Base-by-base conservation (phyloP, 1,284 basidiomycete species). In the Ceratobasidium papillatum region DNA sequence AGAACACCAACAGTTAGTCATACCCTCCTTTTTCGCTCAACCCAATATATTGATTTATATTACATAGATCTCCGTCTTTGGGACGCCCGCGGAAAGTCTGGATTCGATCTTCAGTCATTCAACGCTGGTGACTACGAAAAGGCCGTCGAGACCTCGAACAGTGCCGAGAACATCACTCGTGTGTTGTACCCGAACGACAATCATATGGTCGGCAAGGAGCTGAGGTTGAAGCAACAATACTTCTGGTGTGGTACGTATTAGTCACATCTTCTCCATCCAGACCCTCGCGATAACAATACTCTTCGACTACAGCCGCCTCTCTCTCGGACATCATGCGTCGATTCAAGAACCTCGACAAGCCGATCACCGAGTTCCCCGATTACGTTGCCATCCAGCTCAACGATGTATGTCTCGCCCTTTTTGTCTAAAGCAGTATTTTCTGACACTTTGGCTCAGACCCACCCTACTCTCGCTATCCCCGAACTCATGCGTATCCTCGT, bases 181-280 rank as follows among this genome's bases (percentile, higher is more conserved):
- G 95, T 96, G 4, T 85, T 97, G 43, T 98, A 94, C 81, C 92
- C 93, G 12, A 94, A 94, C 79, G 92, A 94, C 78, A 90, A 93
- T 79, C 94, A 79, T 64, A 75, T 77, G 75, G 91, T 91, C 75
- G 95, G 95, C 77, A 97, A 97, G 82, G 93, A 95, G 81, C 85
- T 97, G 36, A 90, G 95, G 75, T 86, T 98, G 78, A 96, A 97
- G 85, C 95, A 98, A 80, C 95, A 98, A 83, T 96, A 95, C 84
- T 94, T 95, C 84, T 94, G 93, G 93, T 66, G 64, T 66, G 94
- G 78, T 74, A 77, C 73, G 32, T 66, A 4, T 72, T 75, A 38
- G 72, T 65, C 75, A 43, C 5, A 41, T 76, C 54, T 8, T 78
- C 22, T 80, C 78, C 78, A 77, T 78, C 49, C 5, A 8, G 47